Base-by-base conservation (phyloP, 2,329 filamentous ascomycete genomes). In the Chaetomiaceae sp. region DNA sequence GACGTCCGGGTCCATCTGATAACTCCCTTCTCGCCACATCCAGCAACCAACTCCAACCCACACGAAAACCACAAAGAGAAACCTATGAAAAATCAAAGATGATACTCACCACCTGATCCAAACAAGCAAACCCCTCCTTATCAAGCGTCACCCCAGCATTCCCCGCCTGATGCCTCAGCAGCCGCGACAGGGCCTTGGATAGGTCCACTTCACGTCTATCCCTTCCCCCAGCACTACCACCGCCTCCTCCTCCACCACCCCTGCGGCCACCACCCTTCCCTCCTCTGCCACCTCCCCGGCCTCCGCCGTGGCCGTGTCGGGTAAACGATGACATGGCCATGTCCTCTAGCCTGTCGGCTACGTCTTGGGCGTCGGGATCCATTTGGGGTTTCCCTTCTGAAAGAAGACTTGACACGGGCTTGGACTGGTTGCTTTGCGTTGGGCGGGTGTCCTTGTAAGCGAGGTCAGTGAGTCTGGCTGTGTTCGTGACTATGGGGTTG, bases 71-170 rank as follows among this genome's bases (percentile, higher is more conserved):
- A 47, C 1, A 49, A 47, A 19, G n/a, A n/a, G n/a, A n/a, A n/a
- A n/a, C n/a, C n/a, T n/a, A n/a, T n/a, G n/a, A n/a, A n/a, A n/a
- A n/a, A n/a, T n/a, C n/a, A 50, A 47, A 20, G n/a, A 20, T 12
- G 36, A 4, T 46, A 77, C 81, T 76, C 65, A 84, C 81, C 66
- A 85, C 83, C 53, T 71, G 68, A 59, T 82, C 77, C 53, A 85
- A 66, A 40, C 74, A 70, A 38, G 81, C 83, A 65, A 73, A 86
- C 0, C 84, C 84, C 63, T 83, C 81, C 1, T 62, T 68, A 63
- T 86, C 82, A 7, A 85, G 74, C 61, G 67, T 61, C 43, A 86
- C 73, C 4, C 82, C 81, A 19, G 78, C 82, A 36, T 75, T 77
- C 47, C 70, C 69, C 8, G 80, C 81, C 69, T 82, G 79, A 58